Conservation (phyloP, 2,329 filamentous ascomycete species). For the Nothophoma quercina region DNA sequence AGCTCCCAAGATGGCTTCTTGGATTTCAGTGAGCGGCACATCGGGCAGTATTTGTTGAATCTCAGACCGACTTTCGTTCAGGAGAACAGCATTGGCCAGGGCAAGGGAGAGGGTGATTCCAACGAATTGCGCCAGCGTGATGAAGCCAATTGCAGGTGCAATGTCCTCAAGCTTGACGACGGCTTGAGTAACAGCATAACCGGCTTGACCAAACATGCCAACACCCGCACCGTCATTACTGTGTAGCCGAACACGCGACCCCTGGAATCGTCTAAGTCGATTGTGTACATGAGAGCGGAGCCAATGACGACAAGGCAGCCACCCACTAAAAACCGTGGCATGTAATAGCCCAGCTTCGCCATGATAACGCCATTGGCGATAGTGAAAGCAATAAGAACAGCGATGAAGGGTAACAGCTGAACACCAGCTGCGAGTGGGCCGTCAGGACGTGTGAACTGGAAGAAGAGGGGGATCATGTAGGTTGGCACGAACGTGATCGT, state of each 20-base stretch:
- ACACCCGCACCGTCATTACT: conserved; percentile 32
- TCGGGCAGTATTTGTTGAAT: background rate
- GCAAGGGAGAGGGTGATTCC: conserved; percentile 20
- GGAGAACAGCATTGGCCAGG: conserved; percentile 7
- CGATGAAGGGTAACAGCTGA: conserved; percentile 35
- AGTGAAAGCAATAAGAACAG: conserved; percentile 20
- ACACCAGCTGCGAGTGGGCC: conserved; percentile 29
- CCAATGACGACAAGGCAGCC: conserved; percentile 19
- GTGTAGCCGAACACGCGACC: conserved; percentile 34
- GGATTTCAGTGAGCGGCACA: background rate
- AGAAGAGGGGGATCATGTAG: conserved; percentile 39
- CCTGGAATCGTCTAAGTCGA: conserved; percentile 14
- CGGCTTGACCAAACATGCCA: conserved; percentile 20
- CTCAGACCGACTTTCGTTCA: conserved; percentile 4
- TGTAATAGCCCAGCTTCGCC: conserved; percentile 27
- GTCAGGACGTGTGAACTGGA: conserved; percentile 36
- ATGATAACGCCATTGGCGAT: conserved; percentile 30
- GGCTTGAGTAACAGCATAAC: no score
- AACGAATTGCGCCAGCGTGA: conserved; percentile 21
- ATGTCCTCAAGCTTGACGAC: conserved; percentile 16
- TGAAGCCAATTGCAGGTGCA: conserved; percentile 21
- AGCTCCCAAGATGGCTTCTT: no score
- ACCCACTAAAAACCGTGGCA: conserved; percentile 23
- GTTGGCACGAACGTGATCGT: conserved; percentile 8
- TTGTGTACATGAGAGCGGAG: conserved; percentile 25